Evolutionary conservation across 495 filamentous ascomycete genomes (phyloP), one percentile per base, ranked within the genome.

Genomic region (Apiosordaria backusii): DNA sequence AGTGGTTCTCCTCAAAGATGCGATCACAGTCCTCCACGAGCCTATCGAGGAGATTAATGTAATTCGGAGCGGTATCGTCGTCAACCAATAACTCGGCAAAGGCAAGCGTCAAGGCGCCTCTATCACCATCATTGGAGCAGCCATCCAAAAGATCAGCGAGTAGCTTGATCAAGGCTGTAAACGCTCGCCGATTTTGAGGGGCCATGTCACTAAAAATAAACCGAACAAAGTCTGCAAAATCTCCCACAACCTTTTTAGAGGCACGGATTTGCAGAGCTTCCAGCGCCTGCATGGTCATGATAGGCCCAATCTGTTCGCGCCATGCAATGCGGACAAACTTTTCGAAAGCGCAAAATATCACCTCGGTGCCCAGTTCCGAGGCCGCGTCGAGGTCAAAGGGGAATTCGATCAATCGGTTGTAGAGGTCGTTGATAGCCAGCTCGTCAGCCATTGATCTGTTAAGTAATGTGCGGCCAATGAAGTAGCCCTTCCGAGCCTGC

Each of bases 331-430:
- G 87, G 72, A 97, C 82, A 67, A 97, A 99, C 66, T 95, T 97
- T 70, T 96, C 93, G 72, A 99, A 99, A 1, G 94, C 91, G 19
- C 89, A 89, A 70, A 97, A 97, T 10, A 97, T 82, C n/a, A 94
- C 88, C 73, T 97, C 93, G 22, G 97, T 87, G 15, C 90, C 84
- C 3, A 90, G 84, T 65, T 97, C 90, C 1, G 87, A 86, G 4
- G 90, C 87, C 15, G 87, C 80, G 61, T 96, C 87, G 53, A 90
- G 79, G 67, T 89, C 90, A 60, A 83, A 87, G 0, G 92, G 90
- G 68, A 91, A 88, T 75, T 96, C 92, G 52, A 97, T 83, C 29
- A 97, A 82, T 35, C 86, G 81, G 70, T 97, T 97, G 78, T 96
- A 97, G n/a, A 97, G 81, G 68, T 96, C 92, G 73, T 97, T 96